These are phyloP conservation scores for Raddia distichophylla DNA, from an alignment of 176 grass and related monocot species.

Conservation along the genomic window DNA sequence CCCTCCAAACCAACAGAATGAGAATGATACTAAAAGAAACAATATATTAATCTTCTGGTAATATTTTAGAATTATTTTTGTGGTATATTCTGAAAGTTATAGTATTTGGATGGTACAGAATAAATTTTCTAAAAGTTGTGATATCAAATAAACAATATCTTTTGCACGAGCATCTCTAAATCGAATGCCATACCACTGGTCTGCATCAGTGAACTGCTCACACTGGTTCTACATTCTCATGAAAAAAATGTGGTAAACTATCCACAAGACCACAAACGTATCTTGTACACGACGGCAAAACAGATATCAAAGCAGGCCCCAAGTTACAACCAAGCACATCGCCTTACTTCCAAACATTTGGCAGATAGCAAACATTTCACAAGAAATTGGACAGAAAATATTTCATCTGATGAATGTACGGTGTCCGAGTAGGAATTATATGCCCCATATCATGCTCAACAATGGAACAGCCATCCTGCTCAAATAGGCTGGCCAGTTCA, in stretches of 20 bases:
- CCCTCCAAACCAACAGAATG: too few relatives aligned
- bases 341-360: conserved; percentile 25
- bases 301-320: not conserved
- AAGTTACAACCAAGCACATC: conserved; percentile 28
- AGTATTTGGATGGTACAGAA: too few relatives aligned
- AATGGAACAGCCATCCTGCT: conserved; percentile 42
- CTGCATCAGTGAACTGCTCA: too few relatives aligned
- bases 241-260: not conserved
- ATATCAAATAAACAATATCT: too few relatives aligned
- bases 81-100: too few relatives aligned
- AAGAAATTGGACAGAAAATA: conserved; percentile 64
- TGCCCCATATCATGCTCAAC: conserved; percentile 94
- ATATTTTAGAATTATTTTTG: too few relatives aligned
- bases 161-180: too few relatives aligned
- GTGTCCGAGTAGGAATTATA: conserved; percentile 75
- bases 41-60: too few relatives aligned
- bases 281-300: not conserved
- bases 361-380: conserved; percentile 37
- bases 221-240: too few relatives aligned
- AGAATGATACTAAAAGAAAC: too few relatives aligned
- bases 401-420: conserved; percentile 75
- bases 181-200: too few relatives aligned
- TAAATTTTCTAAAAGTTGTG: too few relatives aligned
- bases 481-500: conserved; percentile 59
- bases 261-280: not conserved